Base-by-base conservation (phyloP, 352 stramenopile species). In the Thraustochytrium sp. region DNA sequence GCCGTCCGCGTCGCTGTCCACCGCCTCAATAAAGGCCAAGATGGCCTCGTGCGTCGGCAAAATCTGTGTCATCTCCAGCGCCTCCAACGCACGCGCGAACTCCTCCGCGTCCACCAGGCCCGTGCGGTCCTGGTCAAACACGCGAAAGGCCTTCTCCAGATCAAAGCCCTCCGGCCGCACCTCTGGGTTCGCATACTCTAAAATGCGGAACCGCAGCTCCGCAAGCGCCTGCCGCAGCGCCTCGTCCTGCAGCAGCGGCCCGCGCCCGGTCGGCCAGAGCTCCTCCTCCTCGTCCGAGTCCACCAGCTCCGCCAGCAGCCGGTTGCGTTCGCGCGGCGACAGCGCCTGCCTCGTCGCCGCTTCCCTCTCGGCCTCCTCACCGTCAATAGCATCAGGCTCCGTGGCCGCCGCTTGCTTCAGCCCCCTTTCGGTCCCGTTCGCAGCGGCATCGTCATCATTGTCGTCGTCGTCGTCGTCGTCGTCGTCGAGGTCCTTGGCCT, bases 91-190 rank as follows among this genome's bases (percentile, higher is more conserved):
- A 18, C 21, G n/a, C 16, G 11, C n/a, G 31, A 80, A 80, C 38
- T 80, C 68, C 5, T 51, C 48, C 0, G 40, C 44, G 37, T 80
- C 68, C 21, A 80, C 40, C 1, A 18, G 23, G 18, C 68, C 68
- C 26, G 48, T 80, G 3, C 46, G 26, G 53, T 80, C 53, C 37
- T 80, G 68, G 38, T 80, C 68, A 64, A 80, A 80, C 34, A 80
- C 68, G 23, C 68, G 46, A 51, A 80, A 80, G 1, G 51, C 21
- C 38, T 44, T 61, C 53, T 80, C 68, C 31, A 80, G 37, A 26
- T 80, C 68, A 48, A 80, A 80, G 34, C 53, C 8, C 13, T 38
- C 68, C 34, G 59, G 59, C 9, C 16, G 31, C 46, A 31, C 68
- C 5, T 80, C 68, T 11, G 68, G 48, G 13, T 80, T 51, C 21